These are phyloP conservation scores for Nannochloropsis gaditana DNA, from an alignment of 108 stramenopile species.

Conservation along the genomic window DNA sequence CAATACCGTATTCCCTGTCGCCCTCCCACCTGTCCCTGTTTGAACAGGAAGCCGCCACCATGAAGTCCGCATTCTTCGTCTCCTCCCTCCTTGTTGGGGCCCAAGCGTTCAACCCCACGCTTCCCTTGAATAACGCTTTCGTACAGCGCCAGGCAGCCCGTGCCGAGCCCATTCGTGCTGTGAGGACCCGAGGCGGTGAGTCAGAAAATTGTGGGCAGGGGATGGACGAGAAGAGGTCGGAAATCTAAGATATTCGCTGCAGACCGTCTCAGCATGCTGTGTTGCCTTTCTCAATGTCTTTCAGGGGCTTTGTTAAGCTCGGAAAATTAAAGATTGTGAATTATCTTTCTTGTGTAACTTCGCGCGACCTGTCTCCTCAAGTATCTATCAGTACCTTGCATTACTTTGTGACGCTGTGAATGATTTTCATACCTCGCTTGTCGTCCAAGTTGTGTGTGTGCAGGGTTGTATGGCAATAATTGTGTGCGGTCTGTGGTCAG, in stretches of 20 bases:
- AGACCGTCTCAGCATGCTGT: background rate
- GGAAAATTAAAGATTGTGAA: no score
- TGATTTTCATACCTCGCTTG: no score
- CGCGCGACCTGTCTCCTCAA: no score
- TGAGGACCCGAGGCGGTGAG: background rate
- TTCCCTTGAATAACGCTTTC: background rate
- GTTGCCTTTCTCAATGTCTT: no score
- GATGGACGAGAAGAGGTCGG: background rate
- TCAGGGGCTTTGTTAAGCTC: no score
- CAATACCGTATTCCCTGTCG: background rate
- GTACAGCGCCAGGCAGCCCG: background rate
- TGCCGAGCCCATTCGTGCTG: slow-evolving; percentile 11
- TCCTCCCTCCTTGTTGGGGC: slow-evolving; percentile 8
- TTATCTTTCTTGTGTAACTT: no score
- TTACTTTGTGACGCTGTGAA: no score
- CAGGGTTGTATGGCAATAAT: no score
- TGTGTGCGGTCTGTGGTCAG: no score
- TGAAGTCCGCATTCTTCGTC: slow-evolving; percentile 2
- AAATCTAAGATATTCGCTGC: background rate
- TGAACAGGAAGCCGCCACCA: background rate
- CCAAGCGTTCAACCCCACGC: slow-evolving; percentile 12
- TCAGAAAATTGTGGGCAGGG: background rate
- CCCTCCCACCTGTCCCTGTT: background rate
- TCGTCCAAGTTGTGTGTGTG: no score
- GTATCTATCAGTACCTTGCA: no score